phyloP scores from a whole-genome alignment of 2,329 filamentous ascomycete species.

The Pleomassaria siparia region DNA sequence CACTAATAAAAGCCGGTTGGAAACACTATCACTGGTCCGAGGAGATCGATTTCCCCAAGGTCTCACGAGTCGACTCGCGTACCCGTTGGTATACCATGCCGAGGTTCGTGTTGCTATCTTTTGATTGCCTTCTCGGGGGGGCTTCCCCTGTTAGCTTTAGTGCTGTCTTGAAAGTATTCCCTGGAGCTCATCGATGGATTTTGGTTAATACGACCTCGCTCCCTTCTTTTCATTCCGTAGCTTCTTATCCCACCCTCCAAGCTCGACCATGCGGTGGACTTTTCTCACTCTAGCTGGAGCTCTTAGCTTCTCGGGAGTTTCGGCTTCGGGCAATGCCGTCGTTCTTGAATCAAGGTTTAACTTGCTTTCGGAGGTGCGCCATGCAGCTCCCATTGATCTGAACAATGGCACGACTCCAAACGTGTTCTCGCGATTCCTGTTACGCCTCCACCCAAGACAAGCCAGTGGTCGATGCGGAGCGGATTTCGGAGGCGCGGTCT shows the following conservation, averaged over 20 bases:
- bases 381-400: constrained; percentile 2
- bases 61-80: constrained; percentile 15
- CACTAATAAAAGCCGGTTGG: constrained; percentile 11
- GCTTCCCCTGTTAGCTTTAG: not conserved
- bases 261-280: constrained; percentile 21
- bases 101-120: constrained; percentile 13
- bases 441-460: constrained; percentile 19
- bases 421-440: constrained; percentile 12
- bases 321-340: constrained; percentile 11
- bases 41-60: constrained; percentile 5
- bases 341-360: constrained; percentile 11
- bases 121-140: constrained; percentile 11
- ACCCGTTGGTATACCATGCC: constrained; percentile 9
- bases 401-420: constrained; percentile 18
- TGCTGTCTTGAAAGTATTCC: not conserved
- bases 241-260: not conserved
- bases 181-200: not conserved
- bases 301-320: constrained; percentile 19
- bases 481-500: constrained; percentile 18
- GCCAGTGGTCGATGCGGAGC: constrained; percentile 27
- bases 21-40: constrained; percentile 11
- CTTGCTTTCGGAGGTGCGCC: constrained; percentile 1
- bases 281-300: constrained; percentile 15
- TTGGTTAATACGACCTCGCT: constrained; percentile 4
- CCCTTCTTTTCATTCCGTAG: not conserved